A percentile compares a stretch with the other conserved stretches of the same genome.
These are phyloP conservation scores for Hortiboletus rubellus DNA, from an alignment of 1,284 basidiomycete genomes.

Conservation along the genomic window DNA sequence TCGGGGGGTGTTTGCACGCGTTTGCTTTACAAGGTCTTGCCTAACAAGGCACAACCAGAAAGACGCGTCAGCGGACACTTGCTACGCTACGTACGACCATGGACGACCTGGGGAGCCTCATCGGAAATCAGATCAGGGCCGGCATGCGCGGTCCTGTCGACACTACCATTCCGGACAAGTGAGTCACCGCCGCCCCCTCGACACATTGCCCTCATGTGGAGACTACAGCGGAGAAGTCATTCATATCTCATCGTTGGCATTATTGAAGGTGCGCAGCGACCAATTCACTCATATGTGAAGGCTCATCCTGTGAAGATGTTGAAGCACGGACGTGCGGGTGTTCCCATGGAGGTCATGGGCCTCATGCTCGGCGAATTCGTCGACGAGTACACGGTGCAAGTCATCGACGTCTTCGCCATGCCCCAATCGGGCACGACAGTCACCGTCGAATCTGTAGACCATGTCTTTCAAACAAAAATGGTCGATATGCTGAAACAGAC, in stretches of 20 bases:
- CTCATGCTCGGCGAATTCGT: conserved; percentile 99
- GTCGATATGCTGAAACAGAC: conserved; percentile 99
- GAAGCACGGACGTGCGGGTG: conserved; percentile 98
- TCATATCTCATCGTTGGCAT: conserved; percentile 91
- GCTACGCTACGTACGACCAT: conserved; percentile 11
- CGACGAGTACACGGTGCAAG: conserved; percentile 97
- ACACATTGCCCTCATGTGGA: conserved; percentile 7
- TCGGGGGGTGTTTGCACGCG: conserved; percentile 24
- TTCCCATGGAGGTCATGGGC: conserved; percentile 99
- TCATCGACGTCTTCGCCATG: conserved; percentile 99
- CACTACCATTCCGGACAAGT: conserved; percentile 71
- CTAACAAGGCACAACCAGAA: conserved; percentile 36
- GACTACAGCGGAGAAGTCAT: conserved; percentile 90
- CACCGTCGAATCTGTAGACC: conserved; percentile 98
- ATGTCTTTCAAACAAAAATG: conserved; percentile 99
- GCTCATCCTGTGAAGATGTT: conserved; percentile 75
- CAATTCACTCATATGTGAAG: background rate
- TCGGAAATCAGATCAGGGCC: conserved; percentile 47
- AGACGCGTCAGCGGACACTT: conserved; percentile 50
- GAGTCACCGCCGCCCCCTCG: conserved; percentile 23
- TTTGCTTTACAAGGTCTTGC: conserved; percentile 36
- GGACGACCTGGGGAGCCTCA: conserved; percentile 55
- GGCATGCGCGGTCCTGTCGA: conserved; percentile 47
- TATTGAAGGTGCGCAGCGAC: conserved; percentile 73
- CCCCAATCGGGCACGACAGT: conserved; percentile 99